Base-by-base conservation (phyloP, 768 basidiomycete genomes). In the Punctularia strigosozonata region DNA sequence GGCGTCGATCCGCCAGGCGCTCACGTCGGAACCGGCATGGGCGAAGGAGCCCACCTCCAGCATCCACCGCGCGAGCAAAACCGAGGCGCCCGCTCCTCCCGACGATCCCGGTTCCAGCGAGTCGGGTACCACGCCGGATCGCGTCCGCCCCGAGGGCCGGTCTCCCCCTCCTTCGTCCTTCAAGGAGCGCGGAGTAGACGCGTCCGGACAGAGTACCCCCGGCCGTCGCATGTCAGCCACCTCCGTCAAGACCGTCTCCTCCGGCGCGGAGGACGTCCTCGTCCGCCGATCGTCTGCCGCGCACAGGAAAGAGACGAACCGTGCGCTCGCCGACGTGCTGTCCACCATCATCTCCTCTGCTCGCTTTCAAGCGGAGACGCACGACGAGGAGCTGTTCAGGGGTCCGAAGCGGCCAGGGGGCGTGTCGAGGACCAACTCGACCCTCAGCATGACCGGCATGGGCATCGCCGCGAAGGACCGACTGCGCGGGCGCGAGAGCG, bases 251-350 rank as follows among this genome's bases (percentile, higher is more conserved):
- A 61, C 67, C 4, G 71, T 80, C 36, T 77, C 80, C 47, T 51
- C 69, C 10, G 66, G 73, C 15, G 57, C 69, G 21, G 76, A 81
- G 13, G 69, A 73, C 25, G 69, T 73, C 4, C 70, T 82, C 28
- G 66, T 80, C 46, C 71, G 84, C 25, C 79, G 86, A 13, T 71
- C 76, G 13, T 77, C 82, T 14, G 62, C 73, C 7, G 60, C 71
- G 30, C 75, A 77, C 24, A 77, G 87, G 34, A 65, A 69, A 21
- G 71, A 75, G 28, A 77, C 88, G 37, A 90, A 94, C 49, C 73
- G 80, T 31, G 77, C 77, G 8, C 62, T 97, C 14, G 68, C 72
- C 33, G 91, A 94, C 50, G 75, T 95, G 41, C 76, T 82, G 48
- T 90, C 88, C 8, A 76, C 80, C 43, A 64, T 66, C 18, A 82